phyloP scores from a whole-genome alignment of 192 early-diverging fungal genomes.

The Neocallimastix lanati region DNA sequence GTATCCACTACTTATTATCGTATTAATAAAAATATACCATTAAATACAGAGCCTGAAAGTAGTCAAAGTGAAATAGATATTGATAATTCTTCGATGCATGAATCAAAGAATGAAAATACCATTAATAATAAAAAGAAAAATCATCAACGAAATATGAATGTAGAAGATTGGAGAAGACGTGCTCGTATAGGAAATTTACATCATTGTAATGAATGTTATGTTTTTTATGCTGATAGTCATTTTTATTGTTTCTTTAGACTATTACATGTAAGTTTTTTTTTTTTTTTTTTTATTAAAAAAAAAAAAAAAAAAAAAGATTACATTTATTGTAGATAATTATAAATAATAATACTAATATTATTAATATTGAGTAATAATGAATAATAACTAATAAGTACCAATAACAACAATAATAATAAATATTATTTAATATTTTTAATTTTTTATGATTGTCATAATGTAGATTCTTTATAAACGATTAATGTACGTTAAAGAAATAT shows the following conservation, averaged over 20 bases:
- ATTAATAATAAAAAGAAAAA: not conserved
- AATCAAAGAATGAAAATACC: not conserved
- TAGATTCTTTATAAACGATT: not conserved
- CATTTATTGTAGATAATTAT: too few species aligned
- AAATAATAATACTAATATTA: too few species aligned
- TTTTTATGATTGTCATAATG: not conserved
- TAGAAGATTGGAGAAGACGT: not conserved
- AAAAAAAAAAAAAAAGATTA: too few species aligned
- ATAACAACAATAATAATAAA: too few species aligned
- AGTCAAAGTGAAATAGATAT: not conserved
- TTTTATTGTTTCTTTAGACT: slow-evolving; percentile 82
- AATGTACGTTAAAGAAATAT: not conserved
- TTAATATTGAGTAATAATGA: too few species aligned
- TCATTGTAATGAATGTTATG: slow-evolving; percentile 8
- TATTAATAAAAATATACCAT: not conserved
- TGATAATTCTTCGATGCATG: not conserved
- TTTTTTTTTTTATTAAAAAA: too few species aligned
- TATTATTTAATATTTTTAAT: not conserved
- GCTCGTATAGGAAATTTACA: not conserved
- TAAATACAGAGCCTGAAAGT: not conserved
- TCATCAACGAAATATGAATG: not conserved
- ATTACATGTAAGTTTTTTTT: slow-evolving; percentile 42
- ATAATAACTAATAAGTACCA: too few species aligned
- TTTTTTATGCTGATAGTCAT: slow-evolving; percentile 71
- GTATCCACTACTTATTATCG: not conserved